Base-by-base conservation (phyloP, 2,329 filamentous ascomycete genomes). In the Myotisia sp. region DNA sequence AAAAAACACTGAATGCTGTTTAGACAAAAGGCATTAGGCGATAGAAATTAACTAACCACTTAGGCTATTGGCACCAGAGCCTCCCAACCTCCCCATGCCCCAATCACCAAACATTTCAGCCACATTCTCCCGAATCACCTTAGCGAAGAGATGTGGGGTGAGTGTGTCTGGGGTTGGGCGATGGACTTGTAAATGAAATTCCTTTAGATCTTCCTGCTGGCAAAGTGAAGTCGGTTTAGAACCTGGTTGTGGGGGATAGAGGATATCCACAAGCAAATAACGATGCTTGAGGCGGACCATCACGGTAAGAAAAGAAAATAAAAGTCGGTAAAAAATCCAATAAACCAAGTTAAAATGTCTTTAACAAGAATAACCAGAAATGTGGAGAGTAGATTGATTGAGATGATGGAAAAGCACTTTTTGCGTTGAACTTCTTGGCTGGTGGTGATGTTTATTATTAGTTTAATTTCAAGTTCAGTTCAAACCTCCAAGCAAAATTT, bases 261-360 rank as follows among this genome's bases (percentile, higher is more conserved):
- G 68, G 44, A 95, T 85, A 53, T 92, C 83, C 42, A 95, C 74
- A n/a, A 95, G 74, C 12, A 98, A 71, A 56, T 98, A 98, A 49
- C 90, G 78, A 58, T 93, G 80, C 60, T 98, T 98, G 46, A 95
- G 74, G 52, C 90, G 83, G 40, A 98, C 90, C 90, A 98, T 94
- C 31, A n/a, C n/a, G n/a, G n/a, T n/a, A n/a, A n/a, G n/a, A n/a
- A n/a, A n/a, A n/a, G n/a, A n/a, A n/a, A n/a, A n/a, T n/a, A n/a
- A n/a, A n/a, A n/a, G n/a, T n/a, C n/a, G n/a, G n/a, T n/a, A n/a
- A n/a, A n/a, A n/a, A n/a, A n/a, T n/a, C n/a, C n/a, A n/a, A n/a
- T n/a, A n/a, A n/a, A n/a, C n/a, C n/a, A n/a, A n/a, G n/a, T n/a
- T n/a, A n/a, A n/a, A n/a, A n/a, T n/a, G n/a, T n/a, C n/a, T n/a